These are phyloP conservation scores for Scheffersomyces lignicola DNA, from an alignment of 1,139 yeast genomes.

Conservation along the genomic window DNA sequence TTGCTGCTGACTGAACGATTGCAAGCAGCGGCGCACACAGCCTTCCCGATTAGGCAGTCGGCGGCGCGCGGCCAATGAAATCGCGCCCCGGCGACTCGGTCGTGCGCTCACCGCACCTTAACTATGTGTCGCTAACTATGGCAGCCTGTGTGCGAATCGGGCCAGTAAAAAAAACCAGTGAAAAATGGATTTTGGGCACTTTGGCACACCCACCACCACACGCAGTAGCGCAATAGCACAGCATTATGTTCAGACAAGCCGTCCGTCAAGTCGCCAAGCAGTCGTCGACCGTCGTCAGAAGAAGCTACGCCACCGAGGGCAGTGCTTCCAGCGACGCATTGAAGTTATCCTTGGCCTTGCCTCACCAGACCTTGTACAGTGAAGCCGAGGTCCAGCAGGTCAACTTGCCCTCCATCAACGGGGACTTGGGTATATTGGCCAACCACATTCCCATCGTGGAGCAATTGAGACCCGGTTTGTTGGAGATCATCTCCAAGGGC, in stretches of 20 bases:
- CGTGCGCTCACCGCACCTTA: too few relatives aligned
- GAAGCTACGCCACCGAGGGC: conserved; percentile 89
- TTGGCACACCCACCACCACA: conserved; percentile 1
- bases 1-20: too few relatives aligned
- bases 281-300: conserved; percentile 60
- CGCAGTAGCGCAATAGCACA: not conserved
- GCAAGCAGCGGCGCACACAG: too few relatives aligned
- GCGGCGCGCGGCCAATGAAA: too few relatives aligned
- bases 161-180: conserved; percentile 1
- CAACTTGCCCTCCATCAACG: conserved; percentile 93
- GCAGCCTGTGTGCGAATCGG: too few relatives aligned
- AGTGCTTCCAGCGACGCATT: conserved; percentile 70
- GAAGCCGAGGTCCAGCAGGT: conserved; percentile 75
- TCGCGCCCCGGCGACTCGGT: too few relatives aligned
- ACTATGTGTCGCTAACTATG: too few relatives aligned
- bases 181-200: not conserved
- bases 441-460: conserved; percentile 98
- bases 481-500: conserved; percentile 81
- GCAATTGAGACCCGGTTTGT: conserved; percentile 94
- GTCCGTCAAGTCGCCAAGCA: conserved; percentile 68
- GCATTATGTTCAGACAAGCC: conserved; percentile 67
- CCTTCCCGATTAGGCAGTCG: conserved; percentile 33
- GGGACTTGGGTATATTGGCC: conserved; percentile 96
- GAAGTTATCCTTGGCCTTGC: conserved; percentile 88
- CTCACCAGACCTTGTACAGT: conserved; percentile 67